phyloP scores from a whole-genome alignment of 2,329 filamentous ascomycete genomes.

The Epichloe baconii region DNA sequence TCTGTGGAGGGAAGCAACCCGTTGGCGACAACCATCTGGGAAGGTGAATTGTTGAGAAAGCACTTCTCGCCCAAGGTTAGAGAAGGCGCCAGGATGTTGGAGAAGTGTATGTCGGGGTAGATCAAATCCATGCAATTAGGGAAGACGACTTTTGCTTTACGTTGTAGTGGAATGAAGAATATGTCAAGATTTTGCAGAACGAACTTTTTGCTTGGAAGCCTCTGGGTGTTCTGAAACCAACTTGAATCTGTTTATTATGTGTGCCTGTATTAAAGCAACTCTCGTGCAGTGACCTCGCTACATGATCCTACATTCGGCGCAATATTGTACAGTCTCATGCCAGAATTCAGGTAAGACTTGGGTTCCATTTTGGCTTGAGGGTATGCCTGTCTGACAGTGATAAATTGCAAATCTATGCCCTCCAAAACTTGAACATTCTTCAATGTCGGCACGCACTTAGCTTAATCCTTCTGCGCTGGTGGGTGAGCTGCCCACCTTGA shows the following conservation, averaged over 20 bases:
- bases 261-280: neutral
- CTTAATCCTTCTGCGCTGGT: neutral
- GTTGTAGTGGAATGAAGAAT: neutral
- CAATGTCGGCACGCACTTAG: neutral
- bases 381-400: neutral
- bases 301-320: neutral
- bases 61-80: constrained; percentile 83
- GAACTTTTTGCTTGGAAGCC: neutral
- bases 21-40: constrained; percentile 83
- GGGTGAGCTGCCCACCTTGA: constrained; percentile 1
- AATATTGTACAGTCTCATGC: neutral
- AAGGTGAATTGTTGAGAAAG: constrained; percentile 70
- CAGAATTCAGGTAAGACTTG: neutral
- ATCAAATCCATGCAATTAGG: neutral
- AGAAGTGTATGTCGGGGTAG: constrained; percentile 44
- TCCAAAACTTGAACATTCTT: neutral
- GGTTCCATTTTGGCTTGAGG: neutral
- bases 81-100: constrained; percentile 56
- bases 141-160: neutral
- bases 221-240: neutral
- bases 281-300: neutral
- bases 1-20: constrained; percentile 82
- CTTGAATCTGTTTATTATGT: neutral
- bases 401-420: neutral
- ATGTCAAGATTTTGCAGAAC: too few relatives aligned